These are phyloP conservation scores for Trametes villosa DNA, from an alignment of 768 basidiomycete genomes.

Conservation along the genomic window DNA sequence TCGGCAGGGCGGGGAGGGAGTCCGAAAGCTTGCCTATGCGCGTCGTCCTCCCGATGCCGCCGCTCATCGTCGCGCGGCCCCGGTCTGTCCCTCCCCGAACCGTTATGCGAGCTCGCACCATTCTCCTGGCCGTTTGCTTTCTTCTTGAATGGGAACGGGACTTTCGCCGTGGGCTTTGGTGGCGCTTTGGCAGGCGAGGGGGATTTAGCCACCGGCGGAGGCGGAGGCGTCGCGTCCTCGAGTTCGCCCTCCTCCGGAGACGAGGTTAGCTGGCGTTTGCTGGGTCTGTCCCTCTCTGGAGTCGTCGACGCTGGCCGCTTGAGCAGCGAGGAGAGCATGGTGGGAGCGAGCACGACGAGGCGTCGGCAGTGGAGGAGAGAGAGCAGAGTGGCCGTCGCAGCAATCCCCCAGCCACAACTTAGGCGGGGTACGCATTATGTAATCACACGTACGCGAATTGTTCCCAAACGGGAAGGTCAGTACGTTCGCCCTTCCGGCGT, in stretches of 20 bases:
- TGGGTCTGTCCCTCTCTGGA: constrained; percentile 50
- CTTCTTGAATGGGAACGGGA: constrained; percentile 81
- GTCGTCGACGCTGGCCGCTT: constrained; percentile 68
- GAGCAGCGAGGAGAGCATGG: constrained; percentile 29
- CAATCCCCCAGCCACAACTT: constrained; percentile 13
- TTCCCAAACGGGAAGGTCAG: background rate
- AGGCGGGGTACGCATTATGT: constrained; percentile 6
- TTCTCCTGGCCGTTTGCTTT: constrained; percentile 26
- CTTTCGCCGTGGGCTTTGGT: constrained; percentile 47
- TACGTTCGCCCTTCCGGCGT: too few relatives aligned
- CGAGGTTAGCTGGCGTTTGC: constrained; percentile 59
- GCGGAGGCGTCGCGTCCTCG: constrained; percentile 53
- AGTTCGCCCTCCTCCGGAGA: constrained; percentile 85
- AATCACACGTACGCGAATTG: background rate
- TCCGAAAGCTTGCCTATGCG: constrained; percentile 27
- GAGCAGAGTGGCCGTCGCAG: constrained; percentile 34
- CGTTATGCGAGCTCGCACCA: constrained; percentile 18
- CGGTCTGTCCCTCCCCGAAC: background rate
- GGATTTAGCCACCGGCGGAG: constrained; percentile 31
- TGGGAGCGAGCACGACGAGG: constrained; percentile 2
- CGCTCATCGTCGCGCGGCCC: constrained; percentile 45
- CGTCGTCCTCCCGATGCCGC: constrained; percentile 43
- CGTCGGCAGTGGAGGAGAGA: constrained; percentile 7
- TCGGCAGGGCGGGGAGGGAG: constrained; percentile 25
- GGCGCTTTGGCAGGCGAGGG: constrained; percentile 33